Evolutionary conservation across 2,329 filamentous ascomycete genomes (phyloP).

Genomic region (Rhynchosporium graminicola): DNA sequence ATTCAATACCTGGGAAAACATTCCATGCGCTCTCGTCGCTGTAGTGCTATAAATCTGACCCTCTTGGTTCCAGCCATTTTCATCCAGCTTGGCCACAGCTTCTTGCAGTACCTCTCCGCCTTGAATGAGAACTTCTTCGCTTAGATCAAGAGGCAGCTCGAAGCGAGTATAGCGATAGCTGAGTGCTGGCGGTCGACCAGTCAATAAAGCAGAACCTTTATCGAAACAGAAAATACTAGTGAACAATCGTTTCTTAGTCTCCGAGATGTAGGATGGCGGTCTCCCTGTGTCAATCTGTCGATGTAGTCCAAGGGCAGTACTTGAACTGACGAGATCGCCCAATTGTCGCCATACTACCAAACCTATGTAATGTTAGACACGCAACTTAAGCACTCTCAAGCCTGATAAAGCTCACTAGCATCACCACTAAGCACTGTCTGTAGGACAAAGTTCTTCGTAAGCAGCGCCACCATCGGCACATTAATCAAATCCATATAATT

Average conservation of each 20-base stretch:
- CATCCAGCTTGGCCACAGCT: conserved; percentile 47
- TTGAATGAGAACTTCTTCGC: conserved; percentile 51
- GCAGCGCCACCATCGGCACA: conserved; percentile 44
- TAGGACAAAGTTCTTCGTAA: conserved; percentile 41
- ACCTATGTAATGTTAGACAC: conserved; percentile 34
- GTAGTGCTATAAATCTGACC: conserved; percentile 49
- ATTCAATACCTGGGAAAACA: conserved; percentile 54
- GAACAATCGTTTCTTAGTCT: conserved; percentile 43
- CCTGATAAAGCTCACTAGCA: conserved; percentile 40
- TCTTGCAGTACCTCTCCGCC: conserved; percentile 44
- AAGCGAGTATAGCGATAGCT: conserved; percentile 55
- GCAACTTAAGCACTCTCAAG: neutral
- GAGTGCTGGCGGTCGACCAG: conserved; percentile 55
- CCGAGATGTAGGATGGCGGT: conserved; percentile 40
- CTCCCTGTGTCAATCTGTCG: conserved; percentile 29
- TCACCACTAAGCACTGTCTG: conserved; percentile 46
- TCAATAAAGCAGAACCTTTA: conserved; percentile 53
- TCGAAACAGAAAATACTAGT: conserved; percentile 47
- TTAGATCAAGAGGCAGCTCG: conserved; percentile 56
- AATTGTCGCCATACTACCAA: conserved; percentile 44
- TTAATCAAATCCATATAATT: conserved; percentile 43
- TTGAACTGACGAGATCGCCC: conserved; percentile 42
- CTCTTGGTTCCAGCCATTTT: conserved; percentile 53
- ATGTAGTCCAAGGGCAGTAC: conserved; percentile 37
- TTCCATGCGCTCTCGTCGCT: conserved; percentile 48